A percentile compares a stretch with the other conserved stretches of the same genome.
Evolutionary conservation across 192 early-diverging fungal genomes (phyloP).

Genomic region (Dissophora ornata): DNA sequence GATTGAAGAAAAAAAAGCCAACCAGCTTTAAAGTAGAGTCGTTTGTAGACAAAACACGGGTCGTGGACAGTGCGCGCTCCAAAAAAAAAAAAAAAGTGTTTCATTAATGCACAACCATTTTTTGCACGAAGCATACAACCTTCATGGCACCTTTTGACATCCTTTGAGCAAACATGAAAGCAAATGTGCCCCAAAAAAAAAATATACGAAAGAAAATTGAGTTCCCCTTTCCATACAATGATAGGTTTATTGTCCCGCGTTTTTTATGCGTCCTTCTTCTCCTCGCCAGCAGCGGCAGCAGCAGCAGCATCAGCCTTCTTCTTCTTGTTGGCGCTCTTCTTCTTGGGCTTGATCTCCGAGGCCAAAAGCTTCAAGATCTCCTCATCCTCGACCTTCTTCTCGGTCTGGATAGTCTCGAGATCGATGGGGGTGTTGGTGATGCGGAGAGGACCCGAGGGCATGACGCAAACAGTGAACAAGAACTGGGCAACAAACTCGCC

Average conservation of each 20-base stretch:
- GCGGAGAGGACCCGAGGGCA: conserved; percentile 86
- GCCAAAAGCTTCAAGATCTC: conserved; percentile 81
- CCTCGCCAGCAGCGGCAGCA: conserved; percentile 27
- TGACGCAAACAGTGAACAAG: conserved; percentile 91
- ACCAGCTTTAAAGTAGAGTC: too few relatives aligned
- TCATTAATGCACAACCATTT: too few relatives aligned
- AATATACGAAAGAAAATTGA: too few relatives aligned
- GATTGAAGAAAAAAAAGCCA: too few relatives aligned
- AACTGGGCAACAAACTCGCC: conserved; percentile 89
- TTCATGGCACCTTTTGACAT: too few relatives aligned
- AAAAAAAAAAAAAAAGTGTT: too few relatives aligned
- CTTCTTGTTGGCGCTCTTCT: conserved; percentile 66
- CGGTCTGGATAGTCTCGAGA: conserved; percentile 80
- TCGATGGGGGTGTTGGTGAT: conserved; percentile 86
- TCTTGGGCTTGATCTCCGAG: conserved; percentile 58
- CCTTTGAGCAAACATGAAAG: too few relatives aligned
- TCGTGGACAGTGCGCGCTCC: too few relatives aligned
- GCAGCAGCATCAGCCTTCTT: conserved; percentile 57
- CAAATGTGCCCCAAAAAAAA: too few relatives aligned
- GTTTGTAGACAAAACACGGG: too few relatives aligned
- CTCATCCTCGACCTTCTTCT: conserved; percentile 87
- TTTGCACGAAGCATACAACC: too few relatives aligned
- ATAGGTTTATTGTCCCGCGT: background rate
- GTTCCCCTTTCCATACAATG: too few relatives aligned
- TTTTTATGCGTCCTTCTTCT: conserved; percentile 38